phyloP scores from a whole-genome alignment of 192 early-diverging fungal species.

The Phycomyces nitens region DNA sequence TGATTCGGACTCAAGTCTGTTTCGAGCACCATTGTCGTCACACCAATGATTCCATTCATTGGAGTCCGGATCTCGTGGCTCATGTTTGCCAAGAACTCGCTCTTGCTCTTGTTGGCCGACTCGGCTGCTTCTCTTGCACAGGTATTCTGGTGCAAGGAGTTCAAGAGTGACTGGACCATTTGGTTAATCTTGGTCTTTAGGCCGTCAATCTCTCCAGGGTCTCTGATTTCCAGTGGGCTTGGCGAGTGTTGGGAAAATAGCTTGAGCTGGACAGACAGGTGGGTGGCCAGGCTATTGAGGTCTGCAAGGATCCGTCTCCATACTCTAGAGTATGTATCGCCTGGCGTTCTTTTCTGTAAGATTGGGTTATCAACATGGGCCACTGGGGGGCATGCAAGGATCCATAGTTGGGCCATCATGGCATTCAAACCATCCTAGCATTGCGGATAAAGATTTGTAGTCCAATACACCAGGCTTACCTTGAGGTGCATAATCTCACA shows the following conservation, averaged over 20 bases:
- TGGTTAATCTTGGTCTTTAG: conserved; percentile 64
- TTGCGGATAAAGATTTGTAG: not conserved
- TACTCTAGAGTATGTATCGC: no score
- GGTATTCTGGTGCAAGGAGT: conserved; percentile 71
- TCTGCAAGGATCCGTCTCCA: no score
- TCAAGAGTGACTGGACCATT: conserved; percentile 64
- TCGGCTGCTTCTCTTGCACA: conserved; percentile 50
- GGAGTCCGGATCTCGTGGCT: conserved; percentile 74
- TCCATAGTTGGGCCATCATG: not conserved
- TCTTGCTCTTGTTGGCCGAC: conserved; percentile 43
- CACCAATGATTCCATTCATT: conserved; percentile 73
- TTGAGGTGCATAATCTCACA: conserved; percentile 65
- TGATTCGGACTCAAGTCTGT: conserved; percentile 65
- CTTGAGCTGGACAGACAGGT: no score
- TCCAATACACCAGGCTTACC: no score
- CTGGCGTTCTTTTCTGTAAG: no score
- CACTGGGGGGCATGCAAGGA: not conserved
- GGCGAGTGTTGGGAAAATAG: no score
- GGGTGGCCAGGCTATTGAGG: no score
- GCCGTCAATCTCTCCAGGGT: conserved; percentile 58
- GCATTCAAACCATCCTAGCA: not conserved
- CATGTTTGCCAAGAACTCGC: conserved; percentile 74
- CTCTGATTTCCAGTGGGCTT: no score
- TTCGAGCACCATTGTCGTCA: conserved; percentile 65
- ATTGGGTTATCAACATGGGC: no score